These are phyloP conservation scores for Fusarium setosum DNA, from an alignment of 2,329 filamentous ascomycete species.

Conservation along the genomic window DNA sequence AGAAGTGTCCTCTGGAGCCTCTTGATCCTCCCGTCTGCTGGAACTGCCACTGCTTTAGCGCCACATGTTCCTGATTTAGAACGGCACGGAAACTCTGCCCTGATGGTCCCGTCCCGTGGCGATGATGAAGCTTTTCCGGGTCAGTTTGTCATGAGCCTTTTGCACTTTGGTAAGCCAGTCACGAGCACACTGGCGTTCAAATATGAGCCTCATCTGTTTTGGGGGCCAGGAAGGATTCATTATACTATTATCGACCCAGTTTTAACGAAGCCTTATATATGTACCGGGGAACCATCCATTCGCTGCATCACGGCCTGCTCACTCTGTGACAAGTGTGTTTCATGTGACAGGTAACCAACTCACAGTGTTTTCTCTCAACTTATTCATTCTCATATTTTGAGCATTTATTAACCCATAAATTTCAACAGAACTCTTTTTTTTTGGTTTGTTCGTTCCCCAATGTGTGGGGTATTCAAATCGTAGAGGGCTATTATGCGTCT, in stretches of 20 bases:
- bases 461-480: neutral
- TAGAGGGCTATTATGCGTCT: neutral
- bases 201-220: neutral
- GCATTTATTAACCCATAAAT: too few relatives aligned
- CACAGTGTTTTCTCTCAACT: neutral
- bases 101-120: slow-evolving; percentile 5
- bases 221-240: neutral
- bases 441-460: too few relatives aligned
- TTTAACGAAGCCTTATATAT: neutral
- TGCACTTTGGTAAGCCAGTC: neutral
- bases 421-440: too few relatives aligned
- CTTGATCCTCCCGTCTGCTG: slow-evolving; percentile 37
- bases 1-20: slow-evolving; percentile 1
- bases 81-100: slow-evolving; percentile 19
- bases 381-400: too few relatives aligned
- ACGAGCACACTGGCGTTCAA: neutral
- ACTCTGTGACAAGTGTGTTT: slow-evolving; percentile 3
- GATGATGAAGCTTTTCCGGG: slow-evolving; percentile 10
- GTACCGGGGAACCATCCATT: neutral
- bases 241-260: neutral
- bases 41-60: slow-evolving; percentile 11
- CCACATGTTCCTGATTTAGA: slow-evolving; percentile 38
- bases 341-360: neutral
- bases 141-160: neutral
- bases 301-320: slow-evolving; percentile 7